phyloP scores from a whole-genome alignment of 352 stramenopile genomes.

The Phytophthora aleatoria region DNA sequence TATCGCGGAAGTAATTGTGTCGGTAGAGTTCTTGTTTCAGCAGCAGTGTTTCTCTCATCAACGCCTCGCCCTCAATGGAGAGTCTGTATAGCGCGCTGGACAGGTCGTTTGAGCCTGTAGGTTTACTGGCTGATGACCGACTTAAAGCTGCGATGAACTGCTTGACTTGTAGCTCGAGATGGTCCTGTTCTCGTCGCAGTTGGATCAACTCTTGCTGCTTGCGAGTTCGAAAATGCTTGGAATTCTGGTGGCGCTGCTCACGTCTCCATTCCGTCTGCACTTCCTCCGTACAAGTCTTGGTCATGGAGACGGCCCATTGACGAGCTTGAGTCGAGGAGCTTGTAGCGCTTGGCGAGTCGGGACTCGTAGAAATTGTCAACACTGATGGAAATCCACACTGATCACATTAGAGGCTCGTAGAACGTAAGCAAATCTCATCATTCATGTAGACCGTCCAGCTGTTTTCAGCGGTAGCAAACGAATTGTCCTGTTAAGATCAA shows the following conservation, averaged over 20 bases:
- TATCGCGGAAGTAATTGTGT: not conserved
- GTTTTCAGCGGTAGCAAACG: too few relatives aligned
- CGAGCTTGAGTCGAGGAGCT: too few relatives aligned
- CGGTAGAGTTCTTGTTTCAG: not conserved
- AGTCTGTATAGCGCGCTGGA: not conserved
- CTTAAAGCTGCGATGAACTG: not conserved
- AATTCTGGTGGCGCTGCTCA: not conserved
- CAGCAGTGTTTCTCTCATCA: not conserved
- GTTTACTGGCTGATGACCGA: not conserved
- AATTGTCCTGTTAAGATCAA: too few relatives aligned
- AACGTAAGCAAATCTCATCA: too few relatives aligned
- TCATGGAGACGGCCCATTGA: too few relatives aligned
- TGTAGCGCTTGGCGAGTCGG: too few relatives aligned
- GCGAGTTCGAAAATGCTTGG: not conserved
- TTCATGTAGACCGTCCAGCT: too few relatives aligned
- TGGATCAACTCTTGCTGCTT: not conserved
- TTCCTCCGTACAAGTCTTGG: too few relatives aligned
- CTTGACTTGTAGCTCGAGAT: not conserved
- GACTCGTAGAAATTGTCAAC: too few relatives aligned
- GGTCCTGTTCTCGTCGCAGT: not conserved
- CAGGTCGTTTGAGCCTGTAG: not conserved
- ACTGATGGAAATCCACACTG: too few relatives aligned
- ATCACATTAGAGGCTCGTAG: too few relatives aligned
- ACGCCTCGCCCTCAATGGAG: not conserved
- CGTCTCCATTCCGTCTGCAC: not conserved